phyloP scores from a whole-genome alignment of 2,329 filamentous ascomycete species.

The Xylariomycetidae sp. region DNA sequence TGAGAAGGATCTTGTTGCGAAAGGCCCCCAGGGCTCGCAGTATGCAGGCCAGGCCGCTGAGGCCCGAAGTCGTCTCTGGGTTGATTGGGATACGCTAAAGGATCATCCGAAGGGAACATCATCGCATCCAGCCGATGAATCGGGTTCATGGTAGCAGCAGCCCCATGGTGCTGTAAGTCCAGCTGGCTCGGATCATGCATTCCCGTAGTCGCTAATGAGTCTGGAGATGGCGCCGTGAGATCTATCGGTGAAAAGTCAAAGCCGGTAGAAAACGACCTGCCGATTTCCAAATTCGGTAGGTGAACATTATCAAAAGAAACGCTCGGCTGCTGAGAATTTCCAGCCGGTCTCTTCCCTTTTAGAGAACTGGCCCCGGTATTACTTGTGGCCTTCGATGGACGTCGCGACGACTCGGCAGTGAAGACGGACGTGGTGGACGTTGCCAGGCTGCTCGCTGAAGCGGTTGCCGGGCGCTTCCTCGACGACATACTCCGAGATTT shows the following conservation, averaged over 20 bases:
- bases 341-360: conserved; percentile 15
- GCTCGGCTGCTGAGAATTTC: conserved; percentile 10
- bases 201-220: conserved; percentile 16
- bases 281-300: conserved; percentile 16
- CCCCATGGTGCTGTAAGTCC: conserved; percentile 18
- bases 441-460: conserved; percentile 29
- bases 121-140: conserved; percentile 69
- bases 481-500: conserved; percentile 35
- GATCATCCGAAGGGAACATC: conserved; percentile 77
- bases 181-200: conserved; percentile 25
- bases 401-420: conserved; percentile 18
- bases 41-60: conserved; percentile 24
- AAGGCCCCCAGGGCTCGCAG: conserved; percentile 25
- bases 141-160: conserved; percentile 35
- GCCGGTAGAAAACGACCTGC: conserved; percentile 13
- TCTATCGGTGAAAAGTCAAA: conserved; percentile 22
- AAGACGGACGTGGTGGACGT: conserved; percentile 21
- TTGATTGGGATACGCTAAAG: conserved; percentile 75
- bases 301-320: conserved; percentile 12
- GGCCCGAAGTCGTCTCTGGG: conserved; percentile 59
- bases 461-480: conserved; percentile 54
- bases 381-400: conserved; percentile 9
- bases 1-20: conserved; percentile 33
- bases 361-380: conserved; percentile 13
- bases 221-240: conserved; percentile 19